Base-by-base conservation (phyloP, 768 basidiomycete species). In the Amanita rimosa region DNA sequence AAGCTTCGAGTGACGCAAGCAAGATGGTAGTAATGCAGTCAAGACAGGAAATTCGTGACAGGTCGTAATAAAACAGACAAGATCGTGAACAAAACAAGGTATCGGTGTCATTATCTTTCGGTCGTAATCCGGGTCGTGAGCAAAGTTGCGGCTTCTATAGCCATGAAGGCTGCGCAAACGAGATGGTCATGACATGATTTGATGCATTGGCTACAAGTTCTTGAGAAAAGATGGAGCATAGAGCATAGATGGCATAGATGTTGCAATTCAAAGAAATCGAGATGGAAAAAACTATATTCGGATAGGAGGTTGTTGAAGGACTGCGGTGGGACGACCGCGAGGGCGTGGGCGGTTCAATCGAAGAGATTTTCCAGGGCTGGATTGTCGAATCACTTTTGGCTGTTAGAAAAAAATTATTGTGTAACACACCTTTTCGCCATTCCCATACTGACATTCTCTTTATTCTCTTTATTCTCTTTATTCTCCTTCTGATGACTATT, bases 321-420 rank as follows among this genome's bases (percentile, higher is more conserved):
- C 68, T 46, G 71, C 69, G 1, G 73, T 73, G 22, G 71, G 62
- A 37, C 75, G 69, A 36, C 72, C 71, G 35, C 72, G 69, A 19
- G 75, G 75, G 44, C 74, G 67, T 10, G 75, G 76, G 14, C 74
- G 69, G 58, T 61, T 75, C 47, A 78, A 57, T 45, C 74, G 61
- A 40, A 77, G 61, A 26, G 65, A 67, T 36, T 75, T 71, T 37
- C 70, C 70, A 50, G 74, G 70, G 38, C 74, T 78, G 29, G 49
- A 26, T 33, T 34, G 35, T 44, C 31, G 47, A 27, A 40, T 34
- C 35, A 47, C 1, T 36, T 16, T 14, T 38, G 0, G 37, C 33
- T 29, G 49, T 16, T 27, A 24, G 38, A 11, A 9, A 27, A 6
- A 24, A 24, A 24, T 24, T 24, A 5, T 24, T 24, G 22, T 24